Evolutionary conservation across 2,329 filamentous ascomycete genomes (phyloP), one percentile per base, ranked within the genome.

Genomic region (Phialocephala subalpina): DNA sequence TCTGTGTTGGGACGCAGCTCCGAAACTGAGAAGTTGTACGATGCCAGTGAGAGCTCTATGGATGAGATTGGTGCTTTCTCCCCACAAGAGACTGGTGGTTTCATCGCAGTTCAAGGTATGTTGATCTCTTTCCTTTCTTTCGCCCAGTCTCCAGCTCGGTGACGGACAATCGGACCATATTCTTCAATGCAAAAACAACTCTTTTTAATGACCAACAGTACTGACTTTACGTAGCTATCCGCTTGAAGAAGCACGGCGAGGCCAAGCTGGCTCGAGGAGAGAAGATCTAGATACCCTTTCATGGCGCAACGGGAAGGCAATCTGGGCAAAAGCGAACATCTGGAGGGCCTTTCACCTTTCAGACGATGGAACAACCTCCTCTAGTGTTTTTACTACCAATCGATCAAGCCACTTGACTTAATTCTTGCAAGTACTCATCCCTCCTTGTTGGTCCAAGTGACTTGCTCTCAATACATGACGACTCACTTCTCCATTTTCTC

Each of bases 231-330:
- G 73, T 60, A 60, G 63, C 67, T 36, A 71, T 70, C 35, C 63
- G 68, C 16, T 47, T 70, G 33, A 70, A 88, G 80, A 90, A 86
- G 79, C 84, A 82, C 66, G 82, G 82, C 82, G 94, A 98, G 81
- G 98, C 92, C 11, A 83, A 92, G 77, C 92, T 94, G 78, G 84
- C 85, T 67, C 92, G 90, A 81, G 85, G 90, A 55, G 97, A 89
- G 80, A 94, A 94, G 70, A 90, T 75, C 60, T 75, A 70, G 64
- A 69, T 58, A 25, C 65, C 27, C 29, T 36, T 47, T 52, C 55
- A 27, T 33, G 22, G 22, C 49, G 25, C 25, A 49, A 16, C 29
- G 49, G 49, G 49, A 12, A 53, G 49, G 49, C 29, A 12, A 53
- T n/a, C n/a, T 53, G 49, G 14, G 11, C 49, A 53, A 53, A 53